Evolutionary conservation across 306 rosid genomes (phyloP), one percentile per base, ranked within the genome.

Genomic region (Prunus salicina): DNA sequence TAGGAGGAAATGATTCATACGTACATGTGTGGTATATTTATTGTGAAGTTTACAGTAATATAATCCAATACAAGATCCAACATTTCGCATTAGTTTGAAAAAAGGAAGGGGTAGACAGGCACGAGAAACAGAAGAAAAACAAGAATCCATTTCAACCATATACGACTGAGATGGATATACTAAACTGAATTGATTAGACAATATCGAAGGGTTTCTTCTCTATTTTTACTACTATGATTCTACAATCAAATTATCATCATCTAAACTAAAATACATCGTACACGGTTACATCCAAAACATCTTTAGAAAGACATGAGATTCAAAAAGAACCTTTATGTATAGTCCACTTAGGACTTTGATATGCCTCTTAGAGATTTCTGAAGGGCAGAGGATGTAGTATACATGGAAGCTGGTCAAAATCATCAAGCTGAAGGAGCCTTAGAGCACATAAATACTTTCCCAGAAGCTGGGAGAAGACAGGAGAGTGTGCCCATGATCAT

Each of bases 161-260:
- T 57, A 9, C 28, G 64, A 47, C 52, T 13, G n/a, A 16, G 24
- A 34, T 18, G 20, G 41, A 18, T 9, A 8, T 34, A 8, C 1
- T 12, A 2, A 38, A 5, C 38, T 41, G 41, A 9, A 72, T 22
- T 38, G 66, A 38, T 22, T 72, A 13, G 10, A 56, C 14, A 22
- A 32, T 8, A 56, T 41, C 57, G 24, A 57, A 47, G 30, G 27
- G 68, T 46, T 43, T 72, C 43, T 38, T 43, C 69, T 46, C 69
- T 9, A 11, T 19, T 41, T 18, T 6, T 10, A 73, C 43, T 61
- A 62, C 13, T 18, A 61, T 6, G 46, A 45, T 45, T 58, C 75
- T 53, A 69, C 43, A 53, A n/a, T 71, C 18, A 25, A 60, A 73
- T 60, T 58, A 57, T 58, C 38, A 38, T 38, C 65, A 71, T 12